phyloP scores from a whole-genome alignment of 2,329 filamentous ascomycete genomes.

The Ophiocordyceps sinensis region DNA sequence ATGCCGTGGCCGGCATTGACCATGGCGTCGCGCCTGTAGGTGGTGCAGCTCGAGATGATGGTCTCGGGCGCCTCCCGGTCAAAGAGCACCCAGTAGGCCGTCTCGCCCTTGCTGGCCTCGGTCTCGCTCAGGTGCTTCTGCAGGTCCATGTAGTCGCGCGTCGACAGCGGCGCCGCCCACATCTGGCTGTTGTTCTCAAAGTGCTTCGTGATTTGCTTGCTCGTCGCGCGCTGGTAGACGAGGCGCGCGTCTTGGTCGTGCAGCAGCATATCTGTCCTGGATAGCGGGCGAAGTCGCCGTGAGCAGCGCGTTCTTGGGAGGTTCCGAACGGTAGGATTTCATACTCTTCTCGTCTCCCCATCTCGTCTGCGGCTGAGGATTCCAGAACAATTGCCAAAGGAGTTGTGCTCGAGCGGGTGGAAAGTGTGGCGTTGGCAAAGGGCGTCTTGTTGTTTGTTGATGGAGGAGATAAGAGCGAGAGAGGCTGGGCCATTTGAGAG shows the following conservation, averaged over 20 bases:
- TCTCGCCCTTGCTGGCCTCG: constrained; percentile 1
- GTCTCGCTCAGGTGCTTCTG: constrained; percentile 4
- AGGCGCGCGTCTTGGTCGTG: not conserved
- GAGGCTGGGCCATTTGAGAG: no score
- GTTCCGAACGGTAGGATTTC: no score
- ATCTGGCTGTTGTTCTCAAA: constrained; percentile 8
- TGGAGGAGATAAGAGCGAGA: no score
- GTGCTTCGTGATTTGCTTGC: constrained; percentile 5
- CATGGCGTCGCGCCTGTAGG: constrained; percentile 11
- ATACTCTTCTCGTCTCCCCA: no score
- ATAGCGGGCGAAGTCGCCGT: not conserved
- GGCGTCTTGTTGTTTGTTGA: no score
- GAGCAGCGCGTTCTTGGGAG: no score
- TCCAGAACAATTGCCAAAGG: no score
- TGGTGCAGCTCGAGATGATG: constrained; percentile 20
- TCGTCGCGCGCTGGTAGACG: constrained; percentile 6
- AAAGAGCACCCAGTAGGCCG: constrained; percentile 16
- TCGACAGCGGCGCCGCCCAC: constrained; percentile 6
- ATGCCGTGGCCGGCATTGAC: constrained; percentile 7
- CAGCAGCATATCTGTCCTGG: not conserved
- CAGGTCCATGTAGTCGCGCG: constrained; percentile 5
- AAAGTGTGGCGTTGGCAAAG: no score
- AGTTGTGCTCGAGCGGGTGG: no score
- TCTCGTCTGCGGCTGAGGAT: no score
- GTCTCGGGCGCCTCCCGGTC: constrained; percentile 11